Evolutionary conservation across 441 rosid genomes (phyloP).

Genomic region (Flueggea neowawraea): DNA sequence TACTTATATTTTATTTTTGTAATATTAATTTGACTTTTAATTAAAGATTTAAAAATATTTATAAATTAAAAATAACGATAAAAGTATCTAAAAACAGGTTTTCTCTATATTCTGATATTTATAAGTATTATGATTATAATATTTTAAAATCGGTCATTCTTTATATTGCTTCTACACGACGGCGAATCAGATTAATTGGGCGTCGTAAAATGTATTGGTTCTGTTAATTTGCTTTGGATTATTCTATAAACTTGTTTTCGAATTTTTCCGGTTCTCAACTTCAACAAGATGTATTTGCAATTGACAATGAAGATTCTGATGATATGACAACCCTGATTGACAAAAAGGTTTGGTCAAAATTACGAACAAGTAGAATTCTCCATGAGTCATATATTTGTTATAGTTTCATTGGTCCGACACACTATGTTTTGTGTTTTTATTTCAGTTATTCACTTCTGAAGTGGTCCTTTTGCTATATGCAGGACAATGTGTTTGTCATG

Average conservation of each 20-base stretch:
- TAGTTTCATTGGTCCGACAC: background rate
- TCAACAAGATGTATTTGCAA: conserved; percentile 86
- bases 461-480: conserved; percentile 18
- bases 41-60: no score
- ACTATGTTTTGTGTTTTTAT: background rate
- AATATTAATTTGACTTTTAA: no score
- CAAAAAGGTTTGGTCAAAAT: conserved; percentile 58
- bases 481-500: conserved; percentile 97
- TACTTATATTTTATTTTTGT: no score
- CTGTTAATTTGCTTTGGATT: conserved; percentile 8
- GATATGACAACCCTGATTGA: conserved; percentile 86
- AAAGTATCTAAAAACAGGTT: no score
- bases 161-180: no score
- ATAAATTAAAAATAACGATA: no score
- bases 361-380: background rate
- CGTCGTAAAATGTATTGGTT: no score
- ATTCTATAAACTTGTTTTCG: conserved; percentile 13
- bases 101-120: no score
- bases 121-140: no score
- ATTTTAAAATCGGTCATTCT: no score
- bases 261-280: conserved; percentile 59
- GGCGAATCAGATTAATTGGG: no score
- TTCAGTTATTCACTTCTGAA: conserved; percentile 18
- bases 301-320: conserved; percentile 95
- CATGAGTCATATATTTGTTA: conserved; percentile 3